Base-by-base conservation (phyloP, 23 red algal genomes). In the Pyropia yezoensis region DNA sequence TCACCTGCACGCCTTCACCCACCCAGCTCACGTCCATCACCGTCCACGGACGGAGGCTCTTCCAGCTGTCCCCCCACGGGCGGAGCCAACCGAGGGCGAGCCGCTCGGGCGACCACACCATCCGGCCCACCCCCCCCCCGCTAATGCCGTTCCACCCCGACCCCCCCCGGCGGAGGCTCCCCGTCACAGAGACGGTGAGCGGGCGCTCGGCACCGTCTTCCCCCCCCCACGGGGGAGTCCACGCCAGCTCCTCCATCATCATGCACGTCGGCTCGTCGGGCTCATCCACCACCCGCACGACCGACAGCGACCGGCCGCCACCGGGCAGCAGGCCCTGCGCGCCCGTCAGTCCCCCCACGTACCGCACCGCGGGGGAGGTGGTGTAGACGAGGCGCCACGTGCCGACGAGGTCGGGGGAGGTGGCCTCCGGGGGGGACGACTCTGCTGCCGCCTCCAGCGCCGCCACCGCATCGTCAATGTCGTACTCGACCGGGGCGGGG, bases 21-120 rank as follows among this genome's bases (percentile, higher is more conserved):
- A 86, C 55, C 49, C 63, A 86, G n/a, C 70, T 76, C n/a, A 63
- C 69, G 27, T 86, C 80, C 13, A 71, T 61, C 28, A 86, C 33
- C 64, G 73, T 61, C 50, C 74, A 86, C 16, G 80, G 70, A 7
- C 80, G 68, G 49, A 86, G 33, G 30, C 69, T 86, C 61, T 86
- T 86, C 80, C 80, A 86, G 55, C 62, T 70, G 61, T 86, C 80
- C 47, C 70, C 80, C 29, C 73, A 75, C 80, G 53, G 63, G 33
- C 39, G 67, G 27, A 86, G 32, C 47, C 66, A 58, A 25, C 47
- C 51, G 21, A 61, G 62, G 24, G 68, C 59, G 3, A 86, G 63
- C 17, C 61, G 61, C 67, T 75, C 67, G 21, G 80, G 70, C 33
- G 73, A 56, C 80, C 80, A 86, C 26, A 70, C 30, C 69, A 75